These are phyloP conservation scores for Brassica hybrid DNA, from an alignment of 441 rosid genomes.

Conservation along the genomic window DNA sequence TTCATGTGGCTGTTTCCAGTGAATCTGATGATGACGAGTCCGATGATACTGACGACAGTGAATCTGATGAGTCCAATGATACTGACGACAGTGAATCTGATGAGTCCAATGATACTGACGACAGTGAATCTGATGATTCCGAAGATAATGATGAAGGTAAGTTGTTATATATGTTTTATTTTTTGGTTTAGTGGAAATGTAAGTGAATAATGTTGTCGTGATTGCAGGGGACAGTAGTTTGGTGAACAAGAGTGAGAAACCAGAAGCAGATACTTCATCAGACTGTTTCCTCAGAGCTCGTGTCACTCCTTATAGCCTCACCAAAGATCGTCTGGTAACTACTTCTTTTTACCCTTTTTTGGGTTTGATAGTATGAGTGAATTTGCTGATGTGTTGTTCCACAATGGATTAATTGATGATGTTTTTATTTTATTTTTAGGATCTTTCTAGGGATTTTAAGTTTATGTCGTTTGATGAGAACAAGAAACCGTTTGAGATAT, in stretches of 20 bases:
- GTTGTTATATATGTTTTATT: slow-evolving; percentile 18
- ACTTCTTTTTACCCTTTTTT: slow-evolving; percentile 11
- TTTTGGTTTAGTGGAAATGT: background rate
- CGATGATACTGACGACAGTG: slow-evolving; percentile 15
- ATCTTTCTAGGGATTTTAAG: slow-evolving; percentile 22
- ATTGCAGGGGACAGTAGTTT: slow-evolving; percentile 20
- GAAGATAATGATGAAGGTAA: slow-evolving; percentile 12
- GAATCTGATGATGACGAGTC: background rate
- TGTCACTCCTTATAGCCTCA: slow-evolving; percentile 34
- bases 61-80: background rate
- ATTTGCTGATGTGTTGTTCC: background rate
- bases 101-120: slow-evolving; percentile 3
- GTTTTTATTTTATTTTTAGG: slow-evolving; percentile 13
- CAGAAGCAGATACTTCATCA: slow-evolving; percentile 32
- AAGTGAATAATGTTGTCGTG: slow-evolving; percentile 14
- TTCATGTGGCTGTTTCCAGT: slow-evolving; percentile 28
- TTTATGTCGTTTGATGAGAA: slow-evolving; percentile 10
- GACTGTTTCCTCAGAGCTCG: slow-evolving; percentile 14
- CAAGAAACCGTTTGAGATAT: slow-evolving; percentile 25
- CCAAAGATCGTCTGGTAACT: slow-evolving; percentile 34
- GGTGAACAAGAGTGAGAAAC: slow-evolving; percentile 10
- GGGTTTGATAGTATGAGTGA: background rate
- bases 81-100: slow-evolving; percentile 6
- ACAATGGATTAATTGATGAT: slow-evolving; percentile 6
- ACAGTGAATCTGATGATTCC: background rate